Conservation (phyloP, 2,329 filamentous ascomycete genomes). For the Metarhizium brunneum region DNA sequence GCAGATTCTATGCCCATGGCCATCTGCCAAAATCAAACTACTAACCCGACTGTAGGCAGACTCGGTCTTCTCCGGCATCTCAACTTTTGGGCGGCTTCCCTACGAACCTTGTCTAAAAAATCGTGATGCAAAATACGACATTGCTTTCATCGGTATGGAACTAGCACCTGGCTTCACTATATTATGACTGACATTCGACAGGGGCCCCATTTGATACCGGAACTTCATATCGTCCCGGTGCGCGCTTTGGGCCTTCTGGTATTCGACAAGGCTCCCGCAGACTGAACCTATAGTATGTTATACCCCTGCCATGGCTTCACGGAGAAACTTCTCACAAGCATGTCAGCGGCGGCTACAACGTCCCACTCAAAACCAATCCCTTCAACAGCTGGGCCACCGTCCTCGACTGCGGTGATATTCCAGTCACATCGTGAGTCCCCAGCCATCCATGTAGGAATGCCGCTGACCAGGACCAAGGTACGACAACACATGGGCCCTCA, state of each 20-base stretch:
- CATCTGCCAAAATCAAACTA: not conserved
- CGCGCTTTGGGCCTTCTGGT: constrained; percentile 74
- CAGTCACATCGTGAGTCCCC: constrained; percentile 63
- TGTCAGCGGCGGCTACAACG: constrained; percentile 75
- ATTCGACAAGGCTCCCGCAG: constrained; percentile 80
- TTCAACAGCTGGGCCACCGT: constrained; percentile 75
- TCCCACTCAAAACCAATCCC: constrained; percentile 61
- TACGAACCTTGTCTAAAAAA: constrained; percentile 70
- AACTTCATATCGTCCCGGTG: constrained; percentile 75
- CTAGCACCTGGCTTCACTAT: not conserved
- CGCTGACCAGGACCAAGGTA: constrained; percentile 41
- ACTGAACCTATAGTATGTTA: constrained; percentile 67
- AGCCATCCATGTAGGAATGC: no score
- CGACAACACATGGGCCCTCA: constrained; percentile 72
- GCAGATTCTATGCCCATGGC: not conserved
- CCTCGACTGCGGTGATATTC: constrained; percentile 76
- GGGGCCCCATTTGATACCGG: constrained; percentile 79
- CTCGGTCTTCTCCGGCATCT: constrained; percentile 81
- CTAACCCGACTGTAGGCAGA: constrained; percentile 49
- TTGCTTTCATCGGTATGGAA: constrained; percentile 65
- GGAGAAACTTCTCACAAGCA: not conserved
- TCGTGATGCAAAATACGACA: constrained; percentile 65
- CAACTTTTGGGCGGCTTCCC: constrained; percentile 71
- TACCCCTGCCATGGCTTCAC: no score
- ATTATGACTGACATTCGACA: constrained; percentile 18